These are phyloP conservation scores for Royoungia palumana DNA, from an alignment of 768 basidiomycete genomes.

Conservation along the genomic window DNA sequence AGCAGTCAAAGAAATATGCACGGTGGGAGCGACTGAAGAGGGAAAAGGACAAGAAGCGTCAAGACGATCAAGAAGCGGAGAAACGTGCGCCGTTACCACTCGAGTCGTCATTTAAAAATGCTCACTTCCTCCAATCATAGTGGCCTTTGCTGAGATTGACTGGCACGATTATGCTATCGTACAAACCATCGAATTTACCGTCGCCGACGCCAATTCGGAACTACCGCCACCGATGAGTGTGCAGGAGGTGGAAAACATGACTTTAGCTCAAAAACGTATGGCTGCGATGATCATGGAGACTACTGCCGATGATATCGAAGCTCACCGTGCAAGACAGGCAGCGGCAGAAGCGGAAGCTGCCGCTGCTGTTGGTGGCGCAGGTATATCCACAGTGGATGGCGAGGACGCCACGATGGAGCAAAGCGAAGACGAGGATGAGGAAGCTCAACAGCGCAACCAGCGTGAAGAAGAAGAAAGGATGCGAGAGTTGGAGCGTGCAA, in stretches of 20 bases:
- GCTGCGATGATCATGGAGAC: constrained; percentile 98
- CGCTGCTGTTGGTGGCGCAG: constrained; percentile 67
- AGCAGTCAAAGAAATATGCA: constrained; percentile 71
- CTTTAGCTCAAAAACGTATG: constrained; percentile 95
- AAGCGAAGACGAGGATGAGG: constrained; percentile 80
- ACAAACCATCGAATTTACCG: constrained; percentile 96
- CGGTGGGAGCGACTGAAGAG: constrained; percentile 86
- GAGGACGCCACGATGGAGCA: constrained; percentile 75
- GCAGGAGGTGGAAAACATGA: constrained; percentile 94
- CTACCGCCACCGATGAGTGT: constrained; percentile 96
- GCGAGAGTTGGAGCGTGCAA: constrained; percentile 71
- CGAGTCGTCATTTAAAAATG: background rate
- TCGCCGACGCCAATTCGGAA: constrained; percentile 85
- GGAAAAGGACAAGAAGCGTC: constrained; percentile 80
- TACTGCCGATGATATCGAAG: constrained; percentile 82
- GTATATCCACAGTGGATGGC: constrained; percentile 41
- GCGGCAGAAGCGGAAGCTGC: constrained; percentile 84
- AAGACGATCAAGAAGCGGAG: constrained; percentile 92
- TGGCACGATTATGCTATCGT: constrained; percentile 99
- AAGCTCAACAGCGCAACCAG: constrained; percentile 53
- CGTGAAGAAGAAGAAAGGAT: constrained; percentile 67
- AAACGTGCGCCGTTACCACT: constrained; percentile 51
- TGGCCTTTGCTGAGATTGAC: constrained; percentile 95
- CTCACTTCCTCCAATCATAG: constrained; percentile 35
- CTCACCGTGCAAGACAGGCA: constrained; percentile 75